Percentiles rank a stretch among this genome's conserved stretches.
phyloP scores from a whole-genome alignment of 192 early-diverging fungal genomes.

The Thoreauomyces humboldtii region DNA sequence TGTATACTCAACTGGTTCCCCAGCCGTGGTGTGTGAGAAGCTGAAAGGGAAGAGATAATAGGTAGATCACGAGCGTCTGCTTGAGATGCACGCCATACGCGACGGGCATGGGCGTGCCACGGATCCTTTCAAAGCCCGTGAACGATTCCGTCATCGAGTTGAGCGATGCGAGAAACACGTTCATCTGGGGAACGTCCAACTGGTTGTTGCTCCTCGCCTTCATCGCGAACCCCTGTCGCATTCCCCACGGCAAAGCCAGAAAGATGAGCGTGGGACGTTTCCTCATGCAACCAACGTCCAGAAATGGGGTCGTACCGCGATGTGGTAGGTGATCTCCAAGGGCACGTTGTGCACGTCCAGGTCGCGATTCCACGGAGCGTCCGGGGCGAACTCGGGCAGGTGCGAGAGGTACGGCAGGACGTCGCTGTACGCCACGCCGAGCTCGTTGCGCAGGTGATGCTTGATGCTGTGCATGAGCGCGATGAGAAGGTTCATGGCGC shows the following conservation, averaged over 20 bases:
- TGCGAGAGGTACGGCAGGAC: constrained; percentile 61
- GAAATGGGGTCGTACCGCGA: too few species aligned
- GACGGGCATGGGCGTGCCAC: constrained; percentile 79
- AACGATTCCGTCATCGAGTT: constrained; percentile 27
- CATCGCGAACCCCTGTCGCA: background rate
- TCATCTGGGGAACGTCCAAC: constrained; percentile 19
- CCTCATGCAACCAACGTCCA: too few species aligned
- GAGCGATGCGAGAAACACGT: constrained; percentile 16
- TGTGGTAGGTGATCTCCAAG: constrained; percentile 40
- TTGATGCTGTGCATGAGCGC: constrained; percentile 78
- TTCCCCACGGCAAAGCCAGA: too few species aligned
- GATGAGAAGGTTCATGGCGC: constrained; percentile 72
- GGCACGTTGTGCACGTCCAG: constrained; percentile 29
- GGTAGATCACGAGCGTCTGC: constrained; percentile 50
- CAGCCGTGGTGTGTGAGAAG: constrained; percentile 50
- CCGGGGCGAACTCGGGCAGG: constrained; percentile 56
- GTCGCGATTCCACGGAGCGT: constrained; percentile 26
- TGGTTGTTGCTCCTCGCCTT: constrained; percentile 11
- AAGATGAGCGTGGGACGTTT: too few species aligned
- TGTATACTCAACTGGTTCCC: constrained; percentile 64
- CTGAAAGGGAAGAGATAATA: constrained; percentile 81
- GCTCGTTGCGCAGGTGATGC: constrained; percentile 78
- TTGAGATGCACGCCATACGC: constrained; percentile 81
- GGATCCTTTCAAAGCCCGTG: constrained; percentile 75
- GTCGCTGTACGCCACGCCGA: constrained; percentile 65